Percentiles rank a stretch among this genome's conserved stretches.
These are phyloP conservation scores for Beauveria caledonica DNA, from an alignment of 2,329 filamentous ascomycete species.

Conservation along the genomic window DNA sequence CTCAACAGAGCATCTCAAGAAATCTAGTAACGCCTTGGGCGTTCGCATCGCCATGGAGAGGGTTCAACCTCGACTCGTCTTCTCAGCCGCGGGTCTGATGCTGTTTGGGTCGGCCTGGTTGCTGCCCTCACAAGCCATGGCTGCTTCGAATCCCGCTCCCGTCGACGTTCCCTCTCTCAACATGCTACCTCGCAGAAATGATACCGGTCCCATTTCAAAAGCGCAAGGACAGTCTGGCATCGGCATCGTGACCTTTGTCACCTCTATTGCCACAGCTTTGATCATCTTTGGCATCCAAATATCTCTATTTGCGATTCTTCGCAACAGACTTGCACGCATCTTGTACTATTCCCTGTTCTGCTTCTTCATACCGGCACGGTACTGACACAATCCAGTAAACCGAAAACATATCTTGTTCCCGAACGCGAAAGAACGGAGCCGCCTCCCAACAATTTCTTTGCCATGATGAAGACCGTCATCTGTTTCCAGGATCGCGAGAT, in stretches of 20 bases:
- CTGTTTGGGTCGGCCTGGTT: conserved; percentile 1
- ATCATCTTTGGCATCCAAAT: conserved; percentile 57
- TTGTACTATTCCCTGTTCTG: conserved; percentile 46
- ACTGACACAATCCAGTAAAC: conserved; percentile 46
- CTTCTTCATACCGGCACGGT: conserved; percentile 10
- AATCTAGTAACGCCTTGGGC: background rate
- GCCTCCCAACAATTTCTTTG: conserved; percentile 51
- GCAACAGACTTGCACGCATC: conserved; percentile 72
- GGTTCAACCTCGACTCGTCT: background rate
- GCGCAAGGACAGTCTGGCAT: conserved; percentile 19
- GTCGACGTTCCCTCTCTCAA: background rate
- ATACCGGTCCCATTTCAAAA: background rate
- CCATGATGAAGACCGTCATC: conserved; percentile 52
- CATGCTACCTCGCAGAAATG: background rate
- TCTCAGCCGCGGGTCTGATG: background rate
- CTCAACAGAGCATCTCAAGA: background rate
- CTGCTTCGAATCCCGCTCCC: background rate
- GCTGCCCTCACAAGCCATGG: background rate
- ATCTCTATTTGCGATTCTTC: conserved; percentile 64
- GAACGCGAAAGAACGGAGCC: conserved; percentile 75
- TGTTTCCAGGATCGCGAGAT: conserved; percentile 68
- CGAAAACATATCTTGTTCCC: conserved; percentile 78
- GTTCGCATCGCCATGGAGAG: background rate
- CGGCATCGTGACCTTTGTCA: conserved; percentile 44
- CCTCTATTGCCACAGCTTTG: conserved; percentile 55